Evolutionary conservation across 164 flowering plant genomes (phyloP).

Genomic region (Protea cynaroides): DNA sequence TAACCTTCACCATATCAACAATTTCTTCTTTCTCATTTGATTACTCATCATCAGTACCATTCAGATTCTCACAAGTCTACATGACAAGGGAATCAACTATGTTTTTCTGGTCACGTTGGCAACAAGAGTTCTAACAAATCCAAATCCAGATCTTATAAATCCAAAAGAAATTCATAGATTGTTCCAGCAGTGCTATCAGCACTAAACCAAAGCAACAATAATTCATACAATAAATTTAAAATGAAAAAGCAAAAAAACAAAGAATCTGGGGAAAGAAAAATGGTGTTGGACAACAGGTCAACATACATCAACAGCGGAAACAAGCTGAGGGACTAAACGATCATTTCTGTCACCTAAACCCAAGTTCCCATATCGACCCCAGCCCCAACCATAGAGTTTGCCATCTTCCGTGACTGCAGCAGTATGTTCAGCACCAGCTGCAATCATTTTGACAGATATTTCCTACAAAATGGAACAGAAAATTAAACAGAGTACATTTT

Average conservation of each 20-base stretch:
- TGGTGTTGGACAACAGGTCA: background rate
- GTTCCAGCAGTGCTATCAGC: background rate
- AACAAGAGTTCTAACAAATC: background rate
- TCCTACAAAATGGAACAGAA: constrained; percentile 43
- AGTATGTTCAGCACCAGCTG: constrained; percentile 99
- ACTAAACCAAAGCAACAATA: background rate
- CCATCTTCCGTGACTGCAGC: constrained; percentile 96
- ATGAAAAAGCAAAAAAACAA: background rate
- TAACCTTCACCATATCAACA: background rate
- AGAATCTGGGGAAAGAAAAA: background rate
- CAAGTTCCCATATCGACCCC: constrained; percentile 98
- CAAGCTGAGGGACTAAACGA: constrained; percentile 77
- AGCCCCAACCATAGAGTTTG: constrained; percentile 96
- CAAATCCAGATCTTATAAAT: background rate
- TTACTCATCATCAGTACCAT: background rate
- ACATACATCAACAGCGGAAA: constrained; percentile 57
- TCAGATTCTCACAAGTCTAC: background rate
- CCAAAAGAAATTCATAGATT: too few relatives aligned
- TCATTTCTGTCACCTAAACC: constrained; percentile 96
- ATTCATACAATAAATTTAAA: background rate
- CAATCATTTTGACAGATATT: constrained; percentile 80
- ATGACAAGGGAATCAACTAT: background rate
- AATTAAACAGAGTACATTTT: background rate
- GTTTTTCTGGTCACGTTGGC: background rate
- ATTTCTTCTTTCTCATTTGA: background rate